phyloP scores from a whole-genome alignment of 2,329 filamentous ascomycete species.

The Pseudohalonectria lignicola region DNA sequence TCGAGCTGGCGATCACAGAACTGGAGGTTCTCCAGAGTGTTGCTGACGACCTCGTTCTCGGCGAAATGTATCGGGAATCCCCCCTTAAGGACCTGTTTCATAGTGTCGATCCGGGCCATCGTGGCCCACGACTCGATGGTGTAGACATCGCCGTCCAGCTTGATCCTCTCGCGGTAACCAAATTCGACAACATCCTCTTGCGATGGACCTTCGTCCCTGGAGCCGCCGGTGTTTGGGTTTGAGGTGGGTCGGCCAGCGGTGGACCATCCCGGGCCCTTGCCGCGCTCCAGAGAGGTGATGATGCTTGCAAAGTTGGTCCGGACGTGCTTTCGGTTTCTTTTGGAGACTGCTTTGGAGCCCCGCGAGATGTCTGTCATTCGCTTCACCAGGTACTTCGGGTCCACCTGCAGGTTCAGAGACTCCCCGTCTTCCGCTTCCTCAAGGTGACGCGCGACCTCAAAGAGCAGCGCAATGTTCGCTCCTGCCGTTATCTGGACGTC shows the following conservation, averaged over 20 bases:
- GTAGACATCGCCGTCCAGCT: slow-evolving; percentile 15
- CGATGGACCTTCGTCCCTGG: slow-evolving; percentile 28
- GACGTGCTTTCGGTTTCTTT: slow-evolving; percentile 34
- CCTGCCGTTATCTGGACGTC: slow-evolving; percentile 68
- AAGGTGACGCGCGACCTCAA: slow-evolving; percentile 52
- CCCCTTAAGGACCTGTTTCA: slow-evolving; percentile 35
- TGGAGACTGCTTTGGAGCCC: slow-evolving; percentile 37
- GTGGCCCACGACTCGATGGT: slow-evolving; percentile 40
- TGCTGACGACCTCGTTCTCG: slow-evolving; percentile 17
- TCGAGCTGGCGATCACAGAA: no score
- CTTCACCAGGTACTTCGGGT: slow-evolving; percentile 35
- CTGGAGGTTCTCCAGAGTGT: neutral
- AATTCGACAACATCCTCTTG: slow-evolving; percentile 31
- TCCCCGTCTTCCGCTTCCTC: slow-evolving; percentile 35
- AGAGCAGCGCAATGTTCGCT: slow-evolving; percentile 71
- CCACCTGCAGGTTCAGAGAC: slow-evolving; percentile 36
- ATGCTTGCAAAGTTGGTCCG: slow-evolving; percentile 38
- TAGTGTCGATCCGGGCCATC: slow-evolving; percentile 32
- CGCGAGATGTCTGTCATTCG: slow-evolving; percentile 35
- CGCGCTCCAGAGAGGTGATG: slow-evolving; percentile 40
- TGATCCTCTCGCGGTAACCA: slow-evolving; percentile 40
- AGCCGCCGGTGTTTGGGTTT: slow-evolving; percentile 30
- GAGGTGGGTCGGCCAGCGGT: slow-evolving; percentile 28
- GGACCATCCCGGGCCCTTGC: slow-evolving; percentile 43
- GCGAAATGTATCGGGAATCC: slow-evolving; percentile 28